phyloP scores from a whole-genome alignment of 495 filamentous ascomycete genomes.

The Trichocladium uniseriatum region DNA sequence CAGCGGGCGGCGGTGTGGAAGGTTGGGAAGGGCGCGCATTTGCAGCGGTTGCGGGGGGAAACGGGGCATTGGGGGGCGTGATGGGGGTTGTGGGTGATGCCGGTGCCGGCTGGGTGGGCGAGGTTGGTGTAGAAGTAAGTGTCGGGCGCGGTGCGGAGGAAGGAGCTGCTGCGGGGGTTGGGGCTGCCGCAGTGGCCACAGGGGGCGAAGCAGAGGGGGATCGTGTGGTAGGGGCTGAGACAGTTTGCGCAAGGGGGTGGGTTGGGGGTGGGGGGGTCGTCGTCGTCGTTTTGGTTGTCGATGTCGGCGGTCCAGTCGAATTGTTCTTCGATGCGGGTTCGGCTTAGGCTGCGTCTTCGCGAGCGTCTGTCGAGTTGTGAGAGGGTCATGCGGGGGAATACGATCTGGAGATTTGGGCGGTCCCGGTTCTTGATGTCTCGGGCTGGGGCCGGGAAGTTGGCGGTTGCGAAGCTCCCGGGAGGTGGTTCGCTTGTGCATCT shows the following conservation, averaged over 20 bases:
- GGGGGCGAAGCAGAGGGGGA: slow-evolving; percentile 8
- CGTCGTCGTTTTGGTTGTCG: background rate
- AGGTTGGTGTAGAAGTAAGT: no score
- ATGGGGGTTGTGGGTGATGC: slow-evolving; percentile 11
- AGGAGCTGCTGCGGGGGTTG: background rate
- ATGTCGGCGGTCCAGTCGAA: slow-evolving; percentile 18
- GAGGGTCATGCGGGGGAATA: slow-evolving; percentile 22
- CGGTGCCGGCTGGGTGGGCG: no score
- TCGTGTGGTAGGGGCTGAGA: slow-evolving; percentile 10
- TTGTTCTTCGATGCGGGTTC: slow-evolving; percentile 29
- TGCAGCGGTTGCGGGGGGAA: slow-evolving; percentile 28
- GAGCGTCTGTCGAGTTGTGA: slow-evolving; percentile 25
- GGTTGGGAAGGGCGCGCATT: slow-evolving; percentile 31
- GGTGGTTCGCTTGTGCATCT: slow-evolving; percentile 21
- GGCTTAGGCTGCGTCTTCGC: slow-evolving; percentile 32
- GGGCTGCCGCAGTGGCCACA: slow-evolving; percentile 30
- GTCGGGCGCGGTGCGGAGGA: no score
- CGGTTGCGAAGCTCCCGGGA: slow-evolving; percentile 9
- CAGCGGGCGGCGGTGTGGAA: slow-evolving; percentile 26
- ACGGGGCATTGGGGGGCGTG: slow-evolving; percentile 22
- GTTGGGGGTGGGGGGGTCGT: slow-evolving; percentile 1
- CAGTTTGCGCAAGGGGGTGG: slow-evolving; percentile 27
- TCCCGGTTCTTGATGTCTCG: no score
- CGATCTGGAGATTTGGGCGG: slow-evolving; percentile 5
- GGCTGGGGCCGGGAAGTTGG: no score